Evolutionary conservation across 805 yeast species (phyloP).

Genomic region (Wickerhamiella bombiphila): DNA sequence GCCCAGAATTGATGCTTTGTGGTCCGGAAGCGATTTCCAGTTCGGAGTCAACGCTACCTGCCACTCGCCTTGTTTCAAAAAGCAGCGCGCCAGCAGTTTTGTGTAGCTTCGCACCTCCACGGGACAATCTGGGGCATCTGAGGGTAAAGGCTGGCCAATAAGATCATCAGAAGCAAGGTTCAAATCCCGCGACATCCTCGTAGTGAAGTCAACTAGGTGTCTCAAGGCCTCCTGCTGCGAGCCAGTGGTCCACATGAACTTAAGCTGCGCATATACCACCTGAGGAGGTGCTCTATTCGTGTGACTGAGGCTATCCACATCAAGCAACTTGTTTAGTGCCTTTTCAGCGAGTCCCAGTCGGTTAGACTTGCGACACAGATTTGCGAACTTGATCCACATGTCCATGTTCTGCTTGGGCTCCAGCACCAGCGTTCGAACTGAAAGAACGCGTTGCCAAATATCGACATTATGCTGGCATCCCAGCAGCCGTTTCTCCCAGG

Average conservation of each 20-base stretch:
- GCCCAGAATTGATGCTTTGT: slow-evolving; percentile 72
- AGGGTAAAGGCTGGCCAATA: slow-evolving; percentile 72
- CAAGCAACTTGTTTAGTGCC: slow-evolving; percentile 53
- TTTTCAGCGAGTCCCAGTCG: slow-evolving; percentile 85
- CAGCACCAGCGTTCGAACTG: slow-evolving; percentile 83
- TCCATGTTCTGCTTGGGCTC: slow-evolving; percentile 94
- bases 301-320: slow-evolving; percentile 18
- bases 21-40: slow-evolving; percentile 58
- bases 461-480: slow-evolving; percentile 97
- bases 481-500: slow-evolving; percentile 84
- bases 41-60: slow-evolving; percentile 63
- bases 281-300: slow-evolving; percentile 82
- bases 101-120: slow-evolving; percentile 74
- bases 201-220: slow-evolving; percentile 78
- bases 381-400: slow-evolving; percentile 97
- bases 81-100: slow-evolving; percentile 77
- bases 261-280: slow-evolving; percentile 91
- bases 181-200: slow-evolving; percentile 75
- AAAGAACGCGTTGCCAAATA: slow-evolving; percentile 94
- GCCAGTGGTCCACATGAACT: slow-evolving; percentile 94
- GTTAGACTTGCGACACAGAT: slow-evolving; percentile 86
- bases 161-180: slow-evolving; percentile 78
- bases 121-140: slow-evolving; percentile 45
- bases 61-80: slow-evolving; percentile 98
- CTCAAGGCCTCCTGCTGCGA: slow-evolving; percentile 73